Evolutionary conservation across 1,284 basidiomycete genomes (phyloP), one percentile per base, ranked within the genome.

Genomic region (Pisolithus thermaeus): DNA sequence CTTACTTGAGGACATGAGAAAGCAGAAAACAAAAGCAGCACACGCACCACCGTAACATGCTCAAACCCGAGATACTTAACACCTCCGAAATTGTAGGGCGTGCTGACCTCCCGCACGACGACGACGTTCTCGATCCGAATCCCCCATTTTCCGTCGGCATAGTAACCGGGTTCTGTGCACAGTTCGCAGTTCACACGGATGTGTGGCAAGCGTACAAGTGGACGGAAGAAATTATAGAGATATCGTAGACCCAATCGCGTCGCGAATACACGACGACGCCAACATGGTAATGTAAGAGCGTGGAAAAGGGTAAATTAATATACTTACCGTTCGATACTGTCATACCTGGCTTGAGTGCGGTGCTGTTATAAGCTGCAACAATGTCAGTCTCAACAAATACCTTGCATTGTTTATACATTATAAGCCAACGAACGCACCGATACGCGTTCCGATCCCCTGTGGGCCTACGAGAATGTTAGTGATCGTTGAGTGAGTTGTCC

Each of bases 111-210:
- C 53, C 79, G 77, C 7, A 95, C 86, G 27, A 93, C 74, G 16
- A 94, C 82, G 41, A 96, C 78, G 65, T 84, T 93, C 72, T 99
- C 96, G 60, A 97, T 94, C 2, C 96, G 84, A 58, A 98, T 92
- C 3, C 96, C 96, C 65, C 88, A 99, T 53, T 80, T 74, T 5
- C 94, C 96, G 61, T 97, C 94, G 16, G 84, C 83, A 68, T 97
- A 97, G 69, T 92, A 99, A 2, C 93, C 96, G 0, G 96, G 96
- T 62, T 99, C 84, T 81, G 55, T 52, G 37, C 23, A 12, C 11
- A 20, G 16, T 36, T 25, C 20, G 28, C 39, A 20, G 18, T 20
- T 20, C 18, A 25, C 42, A 42, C 23, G 25, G 9, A 14, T 4
- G 28, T 3, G 8, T 8, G 28, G 8, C 8, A 30, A 30, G 9